Evolutionary conservation across 441 rosid genomes (phyloP).

Genomic region (Viola pubescens): DNA sequence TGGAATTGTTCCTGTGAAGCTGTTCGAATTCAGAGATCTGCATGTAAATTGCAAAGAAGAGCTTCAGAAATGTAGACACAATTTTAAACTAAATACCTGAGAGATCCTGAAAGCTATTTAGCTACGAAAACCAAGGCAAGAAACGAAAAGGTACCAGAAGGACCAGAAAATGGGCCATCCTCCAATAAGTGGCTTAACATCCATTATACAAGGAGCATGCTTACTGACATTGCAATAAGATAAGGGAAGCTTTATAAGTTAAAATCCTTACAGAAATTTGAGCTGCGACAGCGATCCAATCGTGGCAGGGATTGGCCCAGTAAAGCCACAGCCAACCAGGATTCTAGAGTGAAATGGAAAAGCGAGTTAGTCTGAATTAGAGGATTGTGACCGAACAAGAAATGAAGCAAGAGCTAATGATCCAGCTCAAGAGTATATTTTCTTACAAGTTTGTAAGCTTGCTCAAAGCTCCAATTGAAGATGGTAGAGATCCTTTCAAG

Average conservation of each 20-base stretch:
- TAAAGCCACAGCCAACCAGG: constrained; percentile 62
- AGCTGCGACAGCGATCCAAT: constrained; percentile 51
- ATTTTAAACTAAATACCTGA: neutral
- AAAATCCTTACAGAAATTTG: constrained; percentile 43
- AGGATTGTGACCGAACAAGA: constrained; percentile 1
- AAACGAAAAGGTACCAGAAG: neutral
- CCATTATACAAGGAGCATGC: neutral
- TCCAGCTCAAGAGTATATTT: constrained; percentile 1
- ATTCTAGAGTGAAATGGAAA: constrained; percentile 35
- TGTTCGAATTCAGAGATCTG: constrained; percentile 69
- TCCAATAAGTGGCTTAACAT: too few relatives aligned
- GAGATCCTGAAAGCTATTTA: too few relatives aligned
- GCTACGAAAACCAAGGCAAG: neutral
- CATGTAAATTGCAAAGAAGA: constrained; percentile 10
- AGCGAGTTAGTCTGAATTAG: neutral
- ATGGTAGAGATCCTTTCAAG: constrained; percentile 58
- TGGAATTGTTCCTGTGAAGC: constrained; percentile 60
- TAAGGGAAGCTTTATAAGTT: neutral
- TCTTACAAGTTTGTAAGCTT: constrained; percentile 62
- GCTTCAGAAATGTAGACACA: neutral
- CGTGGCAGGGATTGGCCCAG: constrained; percentile 60
- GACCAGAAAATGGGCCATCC: neutral
- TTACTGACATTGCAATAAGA: neutral
- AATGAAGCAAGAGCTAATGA: neutral
- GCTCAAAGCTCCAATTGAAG: constrained; percentile 47